Base-by-base conservation (phyloP, 352 stramenopile species). In the Pythium vanterpoolii region DNA sequence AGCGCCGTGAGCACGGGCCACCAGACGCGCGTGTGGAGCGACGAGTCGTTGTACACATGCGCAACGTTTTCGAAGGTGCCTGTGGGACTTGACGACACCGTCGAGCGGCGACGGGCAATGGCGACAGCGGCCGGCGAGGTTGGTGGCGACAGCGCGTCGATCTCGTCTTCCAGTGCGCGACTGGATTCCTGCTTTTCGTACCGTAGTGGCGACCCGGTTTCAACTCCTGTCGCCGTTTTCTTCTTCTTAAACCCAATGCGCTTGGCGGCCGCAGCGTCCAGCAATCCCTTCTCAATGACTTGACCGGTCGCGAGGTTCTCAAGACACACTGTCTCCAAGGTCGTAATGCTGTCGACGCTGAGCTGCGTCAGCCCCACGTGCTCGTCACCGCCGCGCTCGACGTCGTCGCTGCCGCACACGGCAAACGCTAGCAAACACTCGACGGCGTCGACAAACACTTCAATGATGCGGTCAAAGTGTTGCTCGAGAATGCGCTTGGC, bases 1-100 rank as follows among this genome's bases (percentile, higher is more conserved):
- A 99, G 72, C 24, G 96, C 97, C 6, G 98, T 96, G 45, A 99
- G 72, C 43, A 99, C 89, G 0, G 97, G 97, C 97, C 96, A 99
- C 84, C 80, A 91, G 64, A 90, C 80, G 21, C 83, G 72, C 14
- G 76, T 93, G 66, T 92, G 85, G 3, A 71, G 65, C 11, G 77
- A 67, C 0, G 76, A 87, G 64, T 94, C 84, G 30, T 83, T 94
- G 55, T 89, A 90, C 16, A 85, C 64, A 6, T 36, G 23, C 5
- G n/a, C 38, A 3, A 31, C 56, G 24, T 60, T 59, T 10, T 63
- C 46, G 11, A 36, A 34, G 6, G 36, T 16, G 1, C 49, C 30
- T 4, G 49, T 23, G n/a, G 51, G 31, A n/a, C n/a, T n/a, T n/a
- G n/a, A n/a, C 16, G 64, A 47, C 2, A 84, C 33, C 0, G 74